Evolutionary conservation across 345 rosid species (phyloP).

Genomic region (Arabidopsis thaliana): DNA sequence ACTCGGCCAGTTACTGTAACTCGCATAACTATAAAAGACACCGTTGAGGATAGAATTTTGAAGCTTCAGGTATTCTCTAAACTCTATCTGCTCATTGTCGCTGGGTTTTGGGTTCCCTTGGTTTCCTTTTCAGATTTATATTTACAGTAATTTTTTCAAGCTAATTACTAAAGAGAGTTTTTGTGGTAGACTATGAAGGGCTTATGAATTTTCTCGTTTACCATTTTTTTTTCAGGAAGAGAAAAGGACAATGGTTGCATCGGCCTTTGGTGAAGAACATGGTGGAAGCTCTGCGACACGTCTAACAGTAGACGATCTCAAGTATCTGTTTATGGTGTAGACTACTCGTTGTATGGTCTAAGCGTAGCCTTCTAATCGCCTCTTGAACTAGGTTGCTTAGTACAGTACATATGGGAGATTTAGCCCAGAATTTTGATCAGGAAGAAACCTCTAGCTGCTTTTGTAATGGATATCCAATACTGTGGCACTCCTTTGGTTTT

Average conservation of each 20-base stretch:
- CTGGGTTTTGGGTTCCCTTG: not conserved
- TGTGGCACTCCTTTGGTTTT: conserved; percentile 41
- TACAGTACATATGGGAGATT: conserved; percentile 28
- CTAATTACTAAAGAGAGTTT: not conserved
- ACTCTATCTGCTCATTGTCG: conserved; percentile 18
- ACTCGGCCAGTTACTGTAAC: conserved; percentile 90
- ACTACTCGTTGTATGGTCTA: conserved; percentile 40
- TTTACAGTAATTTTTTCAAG: not conserved
- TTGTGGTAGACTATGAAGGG: conserved; percentile 5
- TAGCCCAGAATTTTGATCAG: conserved; percentile 25
- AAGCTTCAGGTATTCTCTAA: conserved; percentile 69
- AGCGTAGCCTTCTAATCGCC: conserved; percentile 6
- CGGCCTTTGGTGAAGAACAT: conserved; percentile 96
- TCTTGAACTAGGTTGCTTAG: conserved; percentile 33
- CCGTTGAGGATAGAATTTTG: conserved; percentile 86
- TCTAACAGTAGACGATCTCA: conserved; percentile 86
- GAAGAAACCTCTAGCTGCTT: conserved; percentile 27
- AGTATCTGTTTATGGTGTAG: conserved; percentile 58
- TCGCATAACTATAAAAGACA: conserved; percentile 78
- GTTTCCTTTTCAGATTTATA: conserved; percentile 24
- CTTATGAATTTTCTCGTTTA: not conserved
- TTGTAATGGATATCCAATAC: conserved; percentile 23
- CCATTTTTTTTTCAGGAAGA: conserved; percentile 62
- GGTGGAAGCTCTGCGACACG: conserved; percentile 71
- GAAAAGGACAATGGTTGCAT: conserved; percentile 87